phyloP scores from a whole-genome alignment of 352 stramenopile species.

The Phytophthora crassamura region DNA sequence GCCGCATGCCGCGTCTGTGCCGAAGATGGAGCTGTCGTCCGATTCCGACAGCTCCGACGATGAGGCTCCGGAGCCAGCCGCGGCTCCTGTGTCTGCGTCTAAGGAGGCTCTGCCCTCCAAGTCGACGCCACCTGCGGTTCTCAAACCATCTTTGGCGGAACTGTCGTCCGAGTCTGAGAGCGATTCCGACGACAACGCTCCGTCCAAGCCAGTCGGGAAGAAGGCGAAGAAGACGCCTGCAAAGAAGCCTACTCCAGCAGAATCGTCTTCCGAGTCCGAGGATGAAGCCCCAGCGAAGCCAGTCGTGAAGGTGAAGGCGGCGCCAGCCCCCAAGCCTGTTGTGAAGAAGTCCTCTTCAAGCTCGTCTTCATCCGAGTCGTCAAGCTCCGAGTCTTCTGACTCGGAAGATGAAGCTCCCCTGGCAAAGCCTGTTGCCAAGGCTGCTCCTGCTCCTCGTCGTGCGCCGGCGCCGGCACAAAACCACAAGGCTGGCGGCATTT shows the following conservation, averaged over 20 bases:
- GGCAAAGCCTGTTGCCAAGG: constrained; percentile 9
- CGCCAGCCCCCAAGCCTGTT: background rate
- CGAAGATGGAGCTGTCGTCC: constrained; percentile 25
- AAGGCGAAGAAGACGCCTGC: constrained; percentile 16
- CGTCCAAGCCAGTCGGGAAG: constrained; percentile 16
- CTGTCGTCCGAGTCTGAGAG: constrained; percentile 34
- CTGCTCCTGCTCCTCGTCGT: constrained; percentile 15
- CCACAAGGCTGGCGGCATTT: constrained; percentile 54
- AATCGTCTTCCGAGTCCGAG: constrained; percentile 25
- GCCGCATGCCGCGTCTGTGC: constrained; percentile 1
- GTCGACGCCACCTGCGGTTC: constrained; percentile 2
- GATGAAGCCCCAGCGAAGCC: constrained; percentile 16
- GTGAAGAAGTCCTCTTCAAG: constrained; percentile 13
- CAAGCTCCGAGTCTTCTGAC: constrained; percentile 27
- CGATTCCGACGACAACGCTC: constrained; percentile 21
- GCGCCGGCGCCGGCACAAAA: constrained; percentile 17
- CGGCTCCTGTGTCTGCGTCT: background rate
- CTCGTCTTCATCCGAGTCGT: constrained; percentile 14
- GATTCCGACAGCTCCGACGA: constrained; percentile 37
- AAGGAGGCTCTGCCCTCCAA: constrained; percentile 15
- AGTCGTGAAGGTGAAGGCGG: constrained; percentile 1
- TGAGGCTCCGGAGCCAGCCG: constrained; percentile 17
- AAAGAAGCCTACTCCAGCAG: constrained; percentile 8
- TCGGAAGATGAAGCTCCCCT: constrained; percentile 31
- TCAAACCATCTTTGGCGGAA: constrained; percentile 25